Percentiles rank a stretch among this genome's conserved stretches.
Conservation (phyloP, 1,284 basidiomycete species). For the Leccinum fallax region DNA sequence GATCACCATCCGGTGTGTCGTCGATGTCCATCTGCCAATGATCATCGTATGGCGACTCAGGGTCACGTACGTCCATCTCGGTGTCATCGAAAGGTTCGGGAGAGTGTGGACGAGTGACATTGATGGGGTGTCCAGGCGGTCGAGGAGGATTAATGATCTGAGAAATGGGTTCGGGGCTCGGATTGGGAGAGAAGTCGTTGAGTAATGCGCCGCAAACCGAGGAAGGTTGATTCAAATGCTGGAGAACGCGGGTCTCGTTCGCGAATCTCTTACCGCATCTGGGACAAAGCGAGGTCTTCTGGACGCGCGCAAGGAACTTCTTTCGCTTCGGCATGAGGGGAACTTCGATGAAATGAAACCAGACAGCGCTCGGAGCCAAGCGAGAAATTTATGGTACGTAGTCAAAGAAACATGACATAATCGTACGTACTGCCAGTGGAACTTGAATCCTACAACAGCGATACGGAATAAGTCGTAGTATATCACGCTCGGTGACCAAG, state of each 20-base stretch:
- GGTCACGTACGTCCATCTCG: not conserved
- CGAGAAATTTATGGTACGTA: no score
- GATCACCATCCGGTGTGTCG: no score
- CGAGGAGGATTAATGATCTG: not conserved
- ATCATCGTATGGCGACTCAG: not conserved
- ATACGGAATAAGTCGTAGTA: no score
- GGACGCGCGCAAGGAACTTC: not conserved
- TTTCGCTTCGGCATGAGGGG: slow-evolving; percentile 3
- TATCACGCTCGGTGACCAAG: no score
- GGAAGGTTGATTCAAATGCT: slow-evolving; percentile 9
- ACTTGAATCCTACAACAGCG: no score
- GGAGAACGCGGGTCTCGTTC: not conserved
- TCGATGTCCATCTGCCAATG: no score
- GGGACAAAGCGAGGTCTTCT: slow-evolving; percentile 2
- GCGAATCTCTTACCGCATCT: slow-evolving; percentile 1
- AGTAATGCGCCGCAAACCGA: not conserved
- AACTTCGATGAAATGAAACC: not conserved
- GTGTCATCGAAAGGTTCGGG: not conserved
- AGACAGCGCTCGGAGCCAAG: no score
- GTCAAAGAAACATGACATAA: no score
- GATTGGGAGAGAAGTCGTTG: not conserved
- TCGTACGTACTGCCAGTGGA: no score
- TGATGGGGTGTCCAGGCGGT: no score
- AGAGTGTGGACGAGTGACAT: not conserved
- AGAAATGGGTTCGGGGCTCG: not conserved